Evolutionary conservation across 2,329 filamentous ascomycete species (phyloP), one percentile per base, ranked within the genome.

Genomic region (Macrophomina pseudophaseolina): DNA sequence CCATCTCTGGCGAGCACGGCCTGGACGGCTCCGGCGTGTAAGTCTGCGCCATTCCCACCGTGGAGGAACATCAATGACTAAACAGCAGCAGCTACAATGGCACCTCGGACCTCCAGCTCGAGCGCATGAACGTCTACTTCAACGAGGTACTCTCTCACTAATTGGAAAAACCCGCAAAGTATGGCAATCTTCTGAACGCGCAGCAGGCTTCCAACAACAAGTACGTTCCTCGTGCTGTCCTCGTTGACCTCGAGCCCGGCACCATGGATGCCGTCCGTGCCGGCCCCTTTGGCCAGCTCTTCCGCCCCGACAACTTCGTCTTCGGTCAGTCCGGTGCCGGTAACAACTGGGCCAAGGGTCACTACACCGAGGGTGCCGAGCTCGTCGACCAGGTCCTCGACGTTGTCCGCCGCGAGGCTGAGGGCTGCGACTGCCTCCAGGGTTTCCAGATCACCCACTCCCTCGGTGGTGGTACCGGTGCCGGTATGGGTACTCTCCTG

Each of bases 331-430:
- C 95, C 77, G 94, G 95, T 88, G 95, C 95, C 82, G 95, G 95
- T 85, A 99, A 99, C 93, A 98, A 98, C 90, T 99, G 95, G 95
- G 95, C 95, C 84, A 99, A 98, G 91, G 95, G 95, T 86, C 95
- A 99, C 83, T 99, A 99, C 89, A 99, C 95, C 72, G 95, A 99
- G 87, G 95, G 95, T 89, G 95, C 95, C 75, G 95, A 99, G 87
- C 89, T 98, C 71, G 95, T 99, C 74, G 95, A 99, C 87, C 88
- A 97, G 79, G 95, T 99, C 74, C 90, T 99, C 75, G 95, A 98
- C 81, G 95, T 99, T 73, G 94, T 99, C 80, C 95, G 95, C 81
- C 94, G 95, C 78, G 95, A 99, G 88, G 94, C 95, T 74, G 95
- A 99, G 86, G 93, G 92, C 82, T 98, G 95, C 81, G 95, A 99